Conservation (phyloP, 2,329 filamentous ascomycete species). For the Sporothrix mexicana region DNA sequence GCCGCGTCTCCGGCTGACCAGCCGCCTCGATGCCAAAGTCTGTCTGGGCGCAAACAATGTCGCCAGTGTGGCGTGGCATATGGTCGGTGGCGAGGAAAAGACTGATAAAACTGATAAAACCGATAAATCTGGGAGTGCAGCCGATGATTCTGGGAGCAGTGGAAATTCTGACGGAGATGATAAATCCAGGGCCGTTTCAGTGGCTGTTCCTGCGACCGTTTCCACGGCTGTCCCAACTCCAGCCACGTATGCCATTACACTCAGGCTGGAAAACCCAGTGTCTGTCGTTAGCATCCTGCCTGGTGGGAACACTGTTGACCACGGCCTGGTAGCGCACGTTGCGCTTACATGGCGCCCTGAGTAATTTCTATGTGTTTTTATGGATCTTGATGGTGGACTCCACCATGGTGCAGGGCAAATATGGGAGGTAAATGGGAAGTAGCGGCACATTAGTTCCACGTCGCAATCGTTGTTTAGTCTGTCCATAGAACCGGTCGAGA, state of each 20-base stretch:
- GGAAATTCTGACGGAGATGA: background rate
- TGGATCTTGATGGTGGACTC: background rate
- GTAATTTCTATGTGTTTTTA: background rate
- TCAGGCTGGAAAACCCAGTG: background rate
- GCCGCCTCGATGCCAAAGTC: slow-evolving; percentile 40
- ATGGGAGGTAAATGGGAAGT: background rate
- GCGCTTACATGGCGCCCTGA: slow-evolving; percentile 6
- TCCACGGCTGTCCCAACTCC: no score
- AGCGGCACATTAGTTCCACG: background rate
- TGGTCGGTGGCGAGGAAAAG: background rate
- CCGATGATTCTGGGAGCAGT: background rate
- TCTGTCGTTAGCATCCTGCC: background rate
- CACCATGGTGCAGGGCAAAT: background rate
- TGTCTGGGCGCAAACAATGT: slow-evolving; percentile 40
- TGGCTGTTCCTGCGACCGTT: background rate
- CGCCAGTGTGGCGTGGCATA: slow-evolving; percentile 40
- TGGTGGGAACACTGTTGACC: background rate
- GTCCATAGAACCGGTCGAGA: background rate
- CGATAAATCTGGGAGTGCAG: background rate
- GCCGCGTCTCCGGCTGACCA: slow-evolving; percentile 41
- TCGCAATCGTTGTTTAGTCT: background rate
- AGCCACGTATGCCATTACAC: background rate
- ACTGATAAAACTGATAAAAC: no score
- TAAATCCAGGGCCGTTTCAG: no score
- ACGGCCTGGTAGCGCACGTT: background rate